These are phyloP conservation scores for Sonneratia alba DNA, from an alignment of 345 rosid genomes.

Conservation along the genomic window DNA sequence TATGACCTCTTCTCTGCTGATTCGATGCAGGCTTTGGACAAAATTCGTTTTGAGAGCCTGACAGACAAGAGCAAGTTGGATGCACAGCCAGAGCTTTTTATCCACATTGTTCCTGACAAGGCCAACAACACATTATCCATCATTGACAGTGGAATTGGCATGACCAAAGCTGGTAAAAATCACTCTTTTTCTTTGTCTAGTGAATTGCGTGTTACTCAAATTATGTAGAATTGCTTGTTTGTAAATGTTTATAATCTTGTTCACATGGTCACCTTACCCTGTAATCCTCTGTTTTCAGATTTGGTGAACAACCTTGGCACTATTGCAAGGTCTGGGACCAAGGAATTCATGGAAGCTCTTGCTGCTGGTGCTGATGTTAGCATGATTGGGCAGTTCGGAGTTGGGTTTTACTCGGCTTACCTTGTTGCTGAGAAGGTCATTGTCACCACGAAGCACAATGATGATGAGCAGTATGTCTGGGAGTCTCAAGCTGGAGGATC, in stretches of 20 bases:
- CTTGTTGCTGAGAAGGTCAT: constrained; percentile 76
- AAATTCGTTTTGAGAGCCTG: constrained; percentile 78
- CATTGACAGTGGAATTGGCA: constrained; percentile 73
- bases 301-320: constrained; percentile 88
- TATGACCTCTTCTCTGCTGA: neutral
- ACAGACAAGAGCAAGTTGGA: constrained; percentile 87
- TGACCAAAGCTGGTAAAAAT: constrained; percentile 78
- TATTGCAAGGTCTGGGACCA: constrained; percentile 83
- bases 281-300: constrained; percentile 20
- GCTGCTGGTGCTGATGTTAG: constrained; percentile 87
- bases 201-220: too few relatives aligned
- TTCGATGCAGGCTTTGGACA: constrained; percentile 57
- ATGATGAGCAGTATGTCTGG: constrained; percentile 85
- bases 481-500: constrained; percentile 95
- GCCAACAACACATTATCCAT: constrained; percentile 48
- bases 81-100: constrained; percentile 71
- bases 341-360: constrained; percentile 84
- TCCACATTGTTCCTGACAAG: constrained; percentile 75
- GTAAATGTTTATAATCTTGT: too few relatives aligned
- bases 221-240: too few relatives aligned
- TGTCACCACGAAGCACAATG: constrained; percentile 71
- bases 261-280: too few relatives aligned
- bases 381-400: constrained; percentile 89
- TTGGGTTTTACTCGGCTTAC: constrained; percentile 78
- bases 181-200: too few relatives aligned